Percentiles rank a stretch among this genome's conserved stretches.
phyloP scores from a whole-genome alignment of 2,329 filamentous ascomycete species.

The Neonectria neomacrospora region DNA sequence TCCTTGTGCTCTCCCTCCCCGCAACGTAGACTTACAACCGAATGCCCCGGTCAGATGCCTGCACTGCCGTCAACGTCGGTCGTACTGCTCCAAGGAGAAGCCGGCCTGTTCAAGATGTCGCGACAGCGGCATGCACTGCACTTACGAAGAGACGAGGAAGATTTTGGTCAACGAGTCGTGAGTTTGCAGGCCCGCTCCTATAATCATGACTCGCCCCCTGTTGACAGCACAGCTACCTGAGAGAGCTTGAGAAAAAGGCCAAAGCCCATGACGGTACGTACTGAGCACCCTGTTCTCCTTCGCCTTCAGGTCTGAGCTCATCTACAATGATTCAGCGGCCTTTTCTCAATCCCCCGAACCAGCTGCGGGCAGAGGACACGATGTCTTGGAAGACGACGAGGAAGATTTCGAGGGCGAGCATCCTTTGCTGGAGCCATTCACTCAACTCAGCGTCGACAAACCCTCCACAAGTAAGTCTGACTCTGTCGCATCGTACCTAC shows the following conservation, averaged over 20 bases:
- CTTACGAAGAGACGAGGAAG: slow-evolving; percentile 51
- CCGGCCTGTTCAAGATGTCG: slow-evolving; percentile 50
- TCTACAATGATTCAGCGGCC: background rate
- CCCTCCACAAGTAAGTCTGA: slow-evolving; percentile 43
- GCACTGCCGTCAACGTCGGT: slow-evolving; percentile 49
- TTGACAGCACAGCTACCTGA: slow-evolving; percentile 46
- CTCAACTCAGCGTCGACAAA: slow-evolving; percentile 48
- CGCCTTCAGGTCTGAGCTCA: background rate
- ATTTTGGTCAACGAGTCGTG: slow-evolving; percentile 50
- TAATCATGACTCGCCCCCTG: background rate
- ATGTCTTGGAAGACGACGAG: slow-evolving; percentile 36
- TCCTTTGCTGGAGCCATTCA: slow-evolving; percentile 50
- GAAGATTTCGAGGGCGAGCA: slow-evolving; percentile 48
- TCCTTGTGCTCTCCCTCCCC: background rate
- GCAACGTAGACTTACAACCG: background rate
- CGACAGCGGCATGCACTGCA: slow-evolving; percentile 45
- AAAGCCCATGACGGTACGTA: slow-evolving; percentile 45
- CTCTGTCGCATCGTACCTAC: background rate
- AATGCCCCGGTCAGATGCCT: slow-evolving; percentile 44
- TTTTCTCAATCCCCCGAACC: background rate
- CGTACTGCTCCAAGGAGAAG: slow-evolving; percentile 52
- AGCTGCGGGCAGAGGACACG: background rate
- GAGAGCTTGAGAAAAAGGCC: slow-evolving; percentile 49
- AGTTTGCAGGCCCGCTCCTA: background rate
- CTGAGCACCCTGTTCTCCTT: background rate